Percentiles rank a stretch among this genome's conserved stretches.
Conservation (phyloP, 1,284 basidiomycete species). For the Leccinum brunneo-olivaceum region DNA sequence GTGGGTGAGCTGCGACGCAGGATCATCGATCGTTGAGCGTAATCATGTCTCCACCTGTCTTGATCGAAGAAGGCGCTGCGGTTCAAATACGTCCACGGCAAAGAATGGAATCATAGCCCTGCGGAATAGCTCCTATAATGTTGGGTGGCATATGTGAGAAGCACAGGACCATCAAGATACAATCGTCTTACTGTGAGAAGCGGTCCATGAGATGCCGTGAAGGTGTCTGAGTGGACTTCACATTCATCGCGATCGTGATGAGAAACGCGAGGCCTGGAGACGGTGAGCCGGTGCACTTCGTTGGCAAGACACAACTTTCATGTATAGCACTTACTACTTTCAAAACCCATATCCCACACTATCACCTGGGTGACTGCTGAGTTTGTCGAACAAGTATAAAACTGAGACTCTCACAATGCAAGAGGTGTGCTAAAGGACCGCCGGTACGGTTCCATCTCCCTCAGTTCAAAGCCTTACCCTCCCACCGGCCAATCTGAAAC, state of each 20-base stretch:
- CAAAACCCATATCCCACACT: slow-evolving; percentile 10
- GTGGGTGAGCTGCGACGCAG: slow-evolving; percentile 21
- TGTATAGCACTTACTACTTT: slow-evolving; percentile 14
- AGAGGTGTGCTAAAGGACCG: slow-evolving; percentile 7
- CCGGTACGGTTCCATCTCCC: slow-evolving; percentile 3
- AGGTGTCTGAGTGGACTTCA: slow-evolving; percentile 6
- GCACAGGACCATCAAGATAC: slow-evolving; percentile 10
- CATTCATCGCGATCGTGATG: slow-evolving; percentile 17
- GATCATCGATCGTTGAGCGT: slow-evolving; percentile 18
- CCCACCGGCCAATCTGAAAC: slow-evolving; percentile 8
- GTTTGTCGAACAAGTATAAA: slow-evolving; percentile 24
- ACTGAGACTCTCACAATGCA: slow-evolving; percentile 1
- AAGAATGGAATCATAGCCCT: slow-evolving; percentile 22
- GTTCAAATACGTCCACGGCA: slow-evolving; percentile 19
- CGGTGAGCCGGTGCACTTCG: slow-evolving; percentile 8
- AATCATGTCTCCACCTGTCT: slow-evolving; percentile 14
- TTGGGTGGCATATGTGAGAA: slow-evolving; percentile 18
- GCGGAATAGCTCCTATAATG: slow-evolving; percentile 14
- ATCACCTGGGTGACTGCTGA: slow-evolving; percentile 25
- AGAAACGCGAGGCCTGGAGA: slow-evolving; percentile 18
- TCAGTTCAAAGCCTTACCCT: slow-evolving; percentile 8
- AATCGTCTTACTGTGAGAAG: slow-evolving; percentile 16
- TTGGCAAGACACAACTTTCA: slow-evolving; percentile 15
- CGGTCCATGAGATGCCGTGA: slow-evolving; percentile 11
- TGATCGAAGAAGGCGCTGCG: slow-evolving; percentile 27